Conservation (phyloP, 495 filamentous ascomycete genomes). For the Aspergillus steynii region DNA sequence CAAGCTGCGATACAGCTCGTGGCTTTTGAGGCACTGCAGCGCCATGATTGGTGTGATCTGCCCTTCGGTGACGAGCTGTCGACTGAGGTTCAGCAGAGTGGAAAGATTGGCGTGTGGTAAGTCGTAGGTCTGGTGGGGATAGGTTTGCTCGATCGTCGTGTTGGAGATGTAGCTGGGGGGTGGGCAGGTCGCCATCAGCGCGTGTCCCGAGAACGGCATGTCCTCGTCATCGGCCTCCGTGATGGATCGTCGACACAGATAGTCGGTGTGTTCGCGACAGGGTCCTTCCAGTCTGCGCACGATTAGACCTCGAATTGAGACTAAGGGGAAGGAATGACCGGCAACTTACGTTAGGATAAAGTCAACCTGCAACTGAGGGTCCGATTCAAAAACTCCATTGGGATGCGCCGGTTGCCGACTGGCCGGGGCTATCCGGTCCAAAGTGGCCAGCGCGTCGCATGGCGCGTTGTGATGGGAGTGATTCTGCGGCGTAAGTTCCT, state of each 20-base stretch:
- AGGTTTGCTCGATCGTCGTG: constrained; percentile 41
- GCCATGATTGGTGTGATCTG: constrained; percentile 98
- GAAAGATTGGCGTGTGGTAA: constrained; percentile 71
- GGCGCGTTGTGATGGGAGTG: constrained; percentile 32
- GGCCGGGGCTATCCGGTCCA: constrained; percentile 32
- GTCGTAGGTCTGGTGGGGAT: constrained; percentile 45
- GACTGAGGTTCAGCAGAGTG: constrained; percentile 81
- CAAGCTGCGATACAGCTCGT: constrained; percentile 67
- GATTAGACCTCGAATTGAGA: neutral
- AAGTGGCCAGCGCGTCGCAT: constrained; percentile 31
- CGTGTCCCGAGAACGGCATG: constrained; percentile 70
- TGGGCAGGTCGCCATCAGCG: constrained; percentile 86
- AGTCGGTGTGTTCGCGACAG: constrained; percentile 93
- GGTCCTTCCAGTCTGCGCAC: constrained; percentile 79
- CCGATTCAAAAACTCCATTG: constrained; percentile 68
- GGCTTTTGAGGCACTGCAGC: constrained; percentile 74
- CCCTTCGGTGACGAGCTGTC: constrained; percentile 79
- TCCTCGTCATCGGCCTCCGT: constrained; percentile 52
- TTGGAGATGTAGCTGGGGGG: constrained; percentile 54
- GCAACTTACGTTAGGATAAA: constrained; percentile 90
- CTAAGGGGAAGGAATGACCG: neutral
- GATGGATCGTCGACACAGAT: constrained; percentile 48
- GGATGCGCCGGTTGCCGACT: constrained; percentile 38
- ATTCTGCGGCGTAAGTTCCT: constrained; percentile 32
- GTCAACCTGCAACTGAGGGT: constrained; percentile 80